Conservation (phyloP, 2,329 filamentous ascomycete genomes). For the Fusarium penzigii region DNA sequence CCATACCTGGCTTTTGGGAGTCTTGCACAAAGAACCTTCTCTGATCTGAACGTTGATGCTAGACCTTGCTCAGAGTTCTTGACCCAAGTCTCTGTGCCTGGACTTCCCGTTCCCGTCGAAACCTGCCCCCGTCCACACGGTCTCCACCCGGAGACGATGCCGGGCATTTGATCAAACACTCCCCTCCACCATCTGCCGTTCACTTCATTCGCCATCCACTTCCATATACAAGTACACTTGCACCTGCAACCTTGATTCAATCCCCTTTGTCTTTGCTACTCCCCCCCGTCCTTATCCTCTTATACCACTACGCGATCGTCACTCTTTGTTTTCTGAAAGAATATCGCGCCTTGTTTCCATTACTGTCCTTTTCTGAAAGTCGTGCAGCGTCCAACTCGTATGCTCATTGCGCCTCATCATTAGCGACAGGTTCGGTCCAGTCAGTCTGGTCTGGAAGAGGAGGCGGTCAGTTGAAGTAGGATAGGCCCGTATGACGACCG, state of each 20-base stretch:
- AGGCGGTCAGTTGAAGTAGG: conserved; percentile 29
- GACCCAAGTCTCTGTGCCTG: conserved; percentile 40
- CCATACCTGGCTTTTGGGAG: conserved; percentile 26
- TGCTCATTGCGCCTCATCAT: conserved; percentile 22
- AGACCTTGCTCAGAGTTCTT: conserved; percentile 27
- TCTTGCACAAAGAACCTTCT: conserved; percentile 28
- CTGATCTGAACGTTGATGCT: conserved; percentile 28
- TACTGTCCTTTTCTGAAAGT: conserved; percentile 6
- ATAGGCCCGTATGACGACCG: conserved; percentile 63
- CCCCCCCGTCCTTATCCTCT: conserved; percentile 1
- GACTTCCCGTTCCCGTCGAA: conserved; percentile 30
- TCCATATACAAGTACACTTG: conserved; percentile 51
- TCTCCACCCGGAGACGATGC: conserved; percentile 50
- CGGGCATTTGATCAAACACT: conserved; percentile 49
- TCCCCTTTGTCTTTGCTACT: conserved; percentile 20
- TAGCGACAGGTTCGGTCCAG: conserved; percentile 27
- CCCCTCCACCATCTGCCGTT: conserved; percentile 51
- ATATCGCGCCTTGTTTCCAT: conserved; percentile 11
- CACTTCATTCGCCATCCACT: conserved; percentile 38
- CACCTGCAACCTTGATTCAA: conserved; percentile 41
- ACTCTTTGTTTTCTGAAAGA: no score
- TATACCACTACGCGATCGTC: no score
- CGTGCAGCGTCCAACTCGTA: conserved; percentile 17
- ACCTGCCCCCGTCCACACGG: conserved; percentile 35
- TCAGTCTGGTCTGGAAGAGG: conserved; percentile 24